Base-by-base conservation (phyloP, 768 basidiomycete genomes). In the Pulveroboletus frians region DNA sequence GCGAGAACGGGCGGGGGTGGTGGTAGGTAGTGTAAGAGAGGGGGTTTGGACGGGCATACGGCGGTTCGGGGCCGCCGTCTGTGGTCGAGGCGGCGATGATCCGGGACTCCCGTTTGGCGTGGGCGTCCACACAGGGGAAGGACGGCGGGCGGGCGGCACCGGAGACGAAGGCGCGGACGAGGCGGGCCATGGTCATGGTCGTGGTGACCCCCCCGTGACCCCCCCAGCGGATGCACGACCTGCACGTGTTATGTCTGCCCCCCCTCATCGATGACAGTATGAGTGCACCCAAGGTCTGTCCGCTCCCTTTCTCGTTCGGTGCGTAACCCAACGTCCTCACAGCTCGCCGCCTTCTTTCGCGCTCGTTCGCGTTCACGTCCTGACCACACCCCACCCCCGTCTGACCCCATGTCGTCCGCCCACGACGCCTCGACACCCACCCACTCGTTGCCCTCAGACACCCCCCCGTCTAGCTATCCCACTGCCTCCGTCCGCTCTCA, bases 41-140 rank as follows among this genome's bases (percentile, higher is more conserved):
- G 0, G 90, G 90, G 50, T 73, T 85, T 0, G 89, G 89, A 10
- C 89, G 80, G 0, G 86, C 84, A 59, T 92, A 92, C 0, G 88
- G 76, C 0, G 88, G 87, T 60, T 92, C 90, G 0, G 90, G 90
- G 6, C 89, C 90, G 17, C 79, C 74, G 17, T 75, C 75, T 0
- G 66, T 54, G 3, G 66, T 17, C 5, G 42, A 18, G 13, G 32
- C n/a, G 34, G 69, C 70, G 43, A 71, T 55, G 30, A 82, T 64
- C 30, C 77, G 77, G 0, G 80, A 83, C 64, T 85, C 79, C 9
- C 90, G 76, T 4, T 74, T 75, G 4, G 84, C 82, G 54, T 92
- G 90, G 1, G 87, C 87, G 48, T 91, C 88, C 17, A 92, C 88
- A 56, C 90, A 92, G 5, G 90, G 77, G 70, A 92, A 84, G 5